Evolutionary conservation across 768 basidiomycete species (phyloP), one percentile per base, ranked within the genome.

Genomic region (Russula lepida): DNA sequence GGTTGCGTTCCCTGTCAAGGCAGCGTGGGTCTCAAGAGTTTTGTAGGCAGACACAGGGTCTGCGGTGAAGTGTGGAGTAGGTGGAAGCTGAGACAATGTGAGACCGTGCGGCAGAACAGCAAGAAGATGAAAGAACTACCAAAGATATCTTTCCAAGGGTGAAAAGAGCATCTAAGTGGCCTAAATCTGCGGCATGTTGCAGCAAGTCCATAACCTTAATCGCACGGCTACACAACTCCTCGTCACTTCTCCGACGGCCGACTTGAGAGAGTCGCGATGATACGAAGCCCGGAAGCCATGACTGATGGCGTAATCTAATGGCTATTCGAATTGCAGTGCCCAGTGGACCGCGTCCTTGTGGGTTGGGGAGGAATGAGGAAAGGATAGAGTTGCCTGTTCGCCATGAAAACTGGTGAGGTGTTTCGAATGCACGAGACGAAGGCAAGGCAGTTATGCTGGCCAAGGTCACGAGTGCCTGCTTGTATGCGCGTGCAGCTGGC

Each of bases 191-290:
- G 0, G 92, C 89, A 73, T 91, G 87, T 60, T 90, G 82, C 32
- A 94, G 74, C 12, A 94, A 70, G 68, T 92, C 89, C 15, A 92
- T 69, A 33, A 90, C 88, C 70, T 92, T 92, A 69, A 90, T 84
- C 9, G 88, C 86, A 68, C 87, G 88, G 3, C 81, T 78, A 21
- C 75, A 78, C 65, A 83, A 72, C 63, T 91, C 89, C 49, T 89
- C 88, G 19, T 84, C 84, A 68, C 76, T 82, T 66, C 77, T 81
- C 23, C 78, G 60, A 69, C 17, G 77, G 33, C 54, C 69, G 55
- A 78, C 77, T 64, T 73, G 78, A 51, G 76, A 74, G 43, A 75
- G 69, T 60, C 73, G 74, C 59, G 71, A 77, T 41, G 72, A 68
- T 39, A 81, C 65, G 51, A 78, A 72, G 27, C 75, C 75, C 41